Conservation (phyloP, 2,329 filamentous ascomycete genomes). For the Aphanocladium album region DNA sequence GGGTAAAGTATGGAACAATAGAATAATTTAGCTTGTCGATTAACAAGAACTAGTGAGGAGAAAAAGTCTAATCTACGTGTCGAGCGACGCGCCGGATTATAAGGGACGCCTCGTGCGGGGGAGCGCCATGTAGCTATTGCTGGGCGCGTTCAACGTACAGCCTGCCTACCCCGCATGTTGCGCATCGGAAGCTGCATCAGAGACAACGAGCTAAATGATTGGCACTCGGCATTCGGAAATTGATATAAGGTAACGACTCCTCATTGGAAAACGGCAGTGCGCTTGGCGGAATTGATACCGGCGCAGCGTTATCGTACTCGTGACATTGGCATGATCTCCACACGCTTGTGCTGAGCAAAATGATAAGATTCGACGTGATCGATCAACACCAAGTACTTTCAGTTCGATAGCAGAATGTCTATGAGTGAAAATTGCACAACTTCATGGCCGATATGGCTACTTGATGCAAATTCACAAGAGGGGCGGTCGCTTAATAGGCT, state of each 20-base stretch:
- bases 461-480: too few relatives aligned
- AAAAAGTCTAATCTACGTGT: not conserved
- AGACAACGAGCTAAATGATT: not conserved
- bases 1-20: not conserved
- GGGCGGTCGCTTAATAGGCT: too few relatives aligned
- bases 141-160: not conserved
- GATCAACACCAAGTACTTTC: too few relatives aligned
- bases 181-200: not conserved
- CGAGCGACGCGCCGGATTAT: not conserved
- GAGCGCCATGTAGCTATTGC: not conserved
- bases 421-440: too few relatives aligned
- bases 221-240: conserved; percentile 8
- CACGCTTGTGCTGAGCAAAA: too few relatives aligned
- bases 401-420: too few relatives aligned
- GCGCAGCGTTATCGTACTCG: not conserved
- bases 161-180: conserved; percentile 1
- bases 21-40: not conserved
- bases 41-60: not conserved
- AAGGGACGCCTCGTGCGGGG: conserved; percentile 1
- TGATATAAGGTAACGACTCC: not conserved
- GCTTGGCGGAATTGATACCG: not conserved
- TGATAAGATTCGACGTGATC: too few relatives aligned
- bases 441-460: too few relatives aligned
- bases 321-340: too few relatives aligned
- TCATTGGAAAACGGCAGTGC: not conserved